These are phyloP conservation scores for Diaporthe caulivora DNA, from an alignment of 2,329 filamentous ascomycete species.

Conservation along the genomic window DNA sequence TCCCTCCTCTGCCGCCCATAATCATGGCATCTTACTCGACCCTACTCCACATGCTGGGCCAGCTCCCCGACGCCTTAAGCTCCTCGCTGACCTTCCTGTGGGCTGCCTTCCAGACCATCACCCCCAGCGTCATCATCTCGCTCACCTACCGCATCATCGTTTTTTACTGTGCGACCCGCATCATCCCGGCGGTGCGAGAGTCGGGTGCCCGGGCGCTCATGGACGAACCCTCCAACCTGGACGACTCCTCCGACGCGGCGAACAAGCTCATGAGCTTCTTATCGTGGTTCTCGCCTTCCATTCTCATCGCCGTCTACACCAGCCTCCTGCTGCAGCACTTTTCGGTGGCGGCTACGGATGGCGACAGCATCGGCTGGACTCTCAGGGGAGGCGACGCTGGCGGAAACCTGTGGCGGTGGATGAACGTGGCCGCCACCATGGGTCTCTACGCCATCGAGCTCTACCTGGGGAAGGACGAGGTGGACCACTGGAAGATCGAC, in stretches of 20 bases:
- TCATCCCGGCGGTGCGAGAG: slow-evolving; percentile 93
- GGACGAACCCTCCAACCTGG: slow-evolving; percentile 87
- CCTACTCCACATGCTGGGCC: slow-evolving; percentile 84
- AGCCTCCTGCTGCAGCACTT: slow-evolving; percentile 97
- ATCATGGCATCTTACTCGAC: slow-evolving; percentile 99
- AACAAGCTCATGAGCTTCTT: slow-evolving; percentile 84
- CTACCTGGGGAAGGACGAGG: slow-evolving; percentile 85
- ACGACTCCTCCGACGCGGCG: slow-evolving; percentile 77
- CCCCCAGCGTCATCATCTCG: slow-evolving; percentile 94
- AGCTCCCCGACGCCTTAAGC: slow-evolving; percentile 85
- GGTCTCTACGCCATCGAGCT: slow-evolving; percentile 90
- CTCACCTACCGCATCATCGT: slow-evolving; percentile 94
- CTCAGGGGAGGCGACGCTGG: slow-evolving; percentile 85
- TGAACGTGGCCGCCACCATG: slow-evolving; percentile 92
- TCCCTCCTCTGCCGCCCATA: slow-evolving; percentile 95
- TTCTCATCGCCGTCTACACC: slow-evolving; percentile 96
- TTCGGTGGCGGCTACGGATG: slow-evolving; percentile 69
- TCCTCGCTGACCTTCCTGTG: slow-evolving; percentile 88
- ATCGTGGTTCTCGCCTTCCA: slow-evolving; percentile 94
- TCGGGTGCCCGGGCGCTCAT: slow-evolving; percentile 85
- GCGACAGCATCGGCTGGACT: slow-evolving; percentile 80
- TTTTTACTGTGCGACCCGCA: slow-evolving; percentile 93
- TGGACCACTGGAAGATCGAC: slow-evolving; percentile 96
- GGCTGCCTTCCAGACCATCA: slow-evolving; percentile 94
- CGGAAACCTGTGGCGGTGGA: slow-evolving; percentile 92